A percentile compares a stretch with the other conserved stretches of the same genome.
phyloP scores from a whole-genome alignment of 225 moss, liverwort and hornwort genomes.

The Sphagnum contortum region DNA sequence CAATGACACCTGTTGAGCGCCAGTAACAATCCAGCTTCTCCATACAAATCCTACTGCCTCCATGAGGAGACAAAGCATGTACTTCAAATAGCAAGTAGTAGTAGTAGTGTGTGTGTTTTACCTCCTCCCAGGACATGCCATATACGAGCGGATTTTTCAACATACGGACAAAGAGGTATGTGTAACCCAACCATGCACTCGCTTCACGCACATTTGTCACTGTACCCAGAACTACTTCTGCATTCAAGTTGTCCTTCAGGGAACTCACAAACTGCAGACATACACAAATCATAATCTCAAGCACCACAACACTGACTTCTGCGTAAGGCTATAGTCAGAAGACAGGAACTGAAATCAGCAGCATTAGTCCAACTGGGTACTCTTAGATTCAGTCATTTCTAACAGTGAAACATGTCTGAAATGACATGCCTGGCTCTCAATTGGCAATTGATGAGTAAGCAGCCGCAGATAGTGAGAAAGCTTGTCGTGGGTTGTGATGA shows the following conservation, averaged over 20 bases:
- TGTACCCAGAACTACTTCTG: constrained; percentile 92
- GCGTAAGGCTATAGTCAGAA: too few species aligned
- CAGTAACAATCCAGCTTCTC: too few species aligned
- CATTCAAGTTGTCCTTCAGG: constrained; percentile 91
- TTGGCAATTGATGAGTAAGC: constrained; percentile 97
- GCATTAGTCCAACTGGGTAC: too few species aligned
- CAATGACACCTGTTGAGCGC: too few species aligned
- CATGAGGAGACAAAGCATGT: neutral
- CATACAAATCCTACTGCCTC: too few species aligned
- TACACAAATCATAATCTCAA: neutral
- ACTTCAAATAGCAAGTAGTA: neutral
- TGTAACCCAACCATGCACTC: constrained; percentile 88
- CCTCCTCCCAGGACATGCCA: constrained; percentile 99
- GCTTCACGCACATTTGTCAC: constrained; percentile 97
- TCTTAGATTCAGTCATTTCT: neutral
- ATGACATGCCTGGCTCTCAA: constrained; percentile 82
- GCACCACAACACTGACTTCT: too few species aligned
- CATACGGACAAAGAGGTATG: constrained; percentile 97
- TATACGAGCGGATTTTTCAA: constrained; percentile 95
- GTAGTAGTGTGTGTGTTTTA: constrained; percentile 14
- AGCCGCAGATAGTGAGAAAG: constrained; percentile 90
- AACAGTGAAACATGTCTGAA: constrained; percentile 2
- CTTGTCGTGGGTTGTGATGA: constrained; percentile 94
- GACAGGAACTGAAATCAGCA: too few species aligned
- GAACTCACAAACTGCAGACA: constrained; percentile 85